Evolutionary conservation across 106 monocot species (phyloP).

Genomic region (Ottelia alismoides): DNA sequence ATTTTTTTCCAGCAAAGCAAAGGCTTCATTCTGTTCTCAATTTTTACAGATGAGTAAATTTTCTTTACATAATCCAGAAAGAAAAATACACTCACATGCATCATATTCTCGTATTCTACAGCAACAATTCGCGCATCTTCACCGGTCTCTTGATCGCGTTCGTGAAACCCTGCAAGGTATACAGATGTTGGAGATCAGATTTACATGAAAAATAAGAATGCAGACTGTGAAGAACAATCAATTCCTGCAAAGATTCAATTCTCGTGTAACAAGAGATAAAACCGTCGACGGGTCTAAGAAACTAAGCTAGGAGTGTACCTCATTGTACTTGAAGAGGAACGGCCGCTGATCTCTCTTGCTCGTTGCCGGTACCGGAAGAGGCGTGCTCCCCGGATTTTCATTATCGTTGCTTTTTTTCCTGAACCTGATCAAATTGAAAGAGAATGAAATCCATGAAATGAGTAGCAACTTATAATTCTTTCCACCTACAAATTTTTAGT

Average conservation of each 20-base stretch:
- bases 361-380: conserved; percentile 30
- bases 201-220: background rate
- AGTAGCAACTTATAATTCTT: background rate
- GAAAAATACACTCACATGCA: too few species aligned
- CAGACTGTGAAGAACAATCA: background rate
- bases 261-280: background rate
- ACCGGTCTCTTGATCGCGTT: conserved; percentile 90
- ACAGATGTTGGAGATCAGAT: too few species aligned
- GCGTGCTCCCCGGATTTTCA: conserved; percentile 6
- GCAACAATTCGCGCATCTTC: conserved; percentile 60
- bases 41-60: background rate
- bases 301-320: conserved; percentile 26
- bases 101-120: too few species aligned
- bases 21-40: too few species aligned
- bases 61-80: too few species aligned
- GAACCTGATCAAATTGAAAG: conserved; percentile 32
- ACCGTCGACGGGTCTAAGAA: background rate
- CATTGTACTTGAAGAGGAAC: conserved; percentile 86
- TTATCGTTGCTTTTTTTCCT: conserved; percentile 29
- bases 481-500: background rate
- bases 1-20: too few species aligned
- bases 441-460: background rate
- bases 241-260: background rate
- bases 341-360: conserved; percentile 61
- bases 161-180: conserved; percentile 96